Percentiles rank a stretch among this genome's conserved stretches.
These are phyloP conservation scores for Trichoderma oligosporum DNA, from an alignment of 2,329 filamentous ascomycete species.

Conservation along the genomic window DNA sequence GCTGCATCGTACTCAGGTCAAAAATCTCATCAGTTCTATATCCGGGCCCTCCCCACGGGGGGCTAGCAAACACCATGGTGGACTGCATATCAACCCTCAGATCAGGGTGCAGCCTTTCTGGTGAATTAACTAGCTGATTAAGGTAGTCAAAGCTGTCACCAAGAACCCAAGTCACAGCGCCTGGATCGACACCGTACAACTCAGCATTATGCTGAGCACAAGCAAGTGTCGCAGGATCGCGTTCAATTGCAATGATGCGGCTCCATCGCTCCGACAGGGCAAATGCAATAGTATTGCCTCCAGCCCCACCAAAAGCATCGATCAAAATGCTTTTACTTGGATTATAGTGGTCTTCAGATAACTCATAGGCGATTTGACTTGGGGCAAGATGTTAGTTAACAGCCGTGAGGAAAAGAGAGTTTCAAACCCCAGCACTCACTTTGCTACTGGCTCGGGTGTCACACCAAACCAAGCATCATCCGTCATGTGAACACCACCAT, in stretches of 20 bases:
- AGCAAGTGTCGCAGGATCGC: conserved; percentile 70
- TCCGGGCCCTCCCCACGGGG: conserved; percentile 57
- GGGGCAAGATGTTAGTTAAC: background rate
- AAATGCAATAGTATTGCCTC: conserved; percentile 94
- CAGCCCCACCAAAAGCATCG: conserved; percentile 86
- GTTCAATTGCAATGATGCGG: conserved; percentile 84
- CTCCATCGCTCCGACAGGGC: conserved; percentile 76
- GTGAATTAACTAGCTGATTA: conserved; percentile 38
- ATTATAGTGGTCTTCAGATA: conserved; percentile 63
- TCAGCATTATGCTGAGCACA: conserved; percentile 91
- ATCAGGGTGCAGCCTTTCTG: conserved; percentile 37
- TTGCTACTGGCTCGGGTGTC: conserved; percentile 86
- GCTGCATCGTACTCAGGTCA: conserved; percentile 80
- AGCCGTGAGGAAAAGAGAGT: background rate
- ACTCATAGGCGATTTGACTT: conserved; percentile 73
- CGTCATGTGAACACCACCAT: conserved; percentile 85
- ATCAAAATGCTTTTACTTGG: conserved; percentile 64
- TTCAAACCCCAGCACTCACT: conserved; percentile 46
- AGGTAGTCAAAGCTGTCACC: conserved; percentile 82
- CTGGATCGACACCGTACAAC: conserved; percentile 73
- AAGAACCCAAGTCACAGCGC: conserved; percentile 74
- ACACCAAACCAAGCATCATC: conserved; percentile 96
- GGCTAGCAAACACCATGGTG: conserved; percentile 54
- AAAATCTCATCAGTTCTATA: conserved; percentile 66
- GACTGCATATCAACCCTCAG: conserved; percentile 40